Conservation (phyloP, 2,329 filamentous ascomycete species). For the Myriangium duriaei region DNA sequence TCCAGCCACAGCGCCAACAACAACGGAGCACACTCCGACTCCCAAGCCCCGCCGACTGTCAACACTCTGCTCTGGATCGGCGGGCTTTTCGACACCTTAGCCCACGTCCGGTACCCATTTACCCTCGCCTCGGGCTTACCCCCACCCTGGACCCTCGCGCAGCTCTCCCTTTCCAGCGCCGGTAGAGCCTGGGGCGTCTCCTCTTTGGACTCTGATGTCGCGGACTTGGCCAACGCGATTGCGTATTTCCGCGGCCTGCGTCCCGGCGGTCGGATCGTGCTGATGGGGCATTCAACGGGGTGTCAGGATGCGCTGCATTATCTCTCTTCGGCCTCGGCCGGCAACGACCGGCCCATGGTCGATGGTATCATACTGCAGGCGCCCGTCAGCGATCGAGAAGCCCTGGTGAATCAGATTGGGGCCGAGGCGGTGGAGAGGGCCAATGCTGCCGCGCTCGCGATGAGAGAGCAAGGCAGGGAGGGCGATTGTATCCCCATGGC, state of each 20-base stretch:
- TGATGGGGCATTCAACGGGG: slow-evolving; percentile 59
- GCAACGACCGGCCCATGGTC: slow-evolving; percentile 38
- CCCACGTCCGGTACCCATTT: slow-evolving; percentile 48
- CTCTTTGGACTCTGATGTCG: slow-evolving; percentile 41
- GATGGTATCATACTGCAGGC: slow-evolving; percentile 72
- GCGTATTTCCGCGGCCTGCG: slow-evolving; percentile 33
- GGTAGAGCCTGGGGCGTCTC: slow-evolving; percentile 43
- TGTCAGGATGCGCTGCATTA: slow-evolving; percentile 60
- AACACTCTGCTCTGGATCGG: slow-evolving; percentile 51
- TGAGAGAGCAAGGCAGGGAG: slow-evolving; percentile 43
- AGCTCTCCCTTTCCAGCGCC: slow-evolving; percentile 39
- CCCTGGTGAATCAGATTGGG: slow-evolving; percentile 35
- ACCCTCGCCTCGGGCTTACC: slow-evolving; percentile 37
- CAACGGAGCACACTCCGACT: no score
- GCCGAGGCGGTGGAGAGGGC: slow-evolving; percentile 30
- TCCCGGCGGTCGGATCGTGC: slow-evolving; percentile 42
- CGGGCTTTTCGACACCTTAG: slow-evolving; percentile 57
- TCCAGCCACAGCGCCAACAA: no score
- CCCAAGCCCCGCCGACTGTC: slow-evolving; percentile 9
- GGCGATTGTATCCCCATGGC: slow-evolving; percentile 42
- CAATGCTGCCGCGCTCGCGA: slow-evolving; percentile 35
- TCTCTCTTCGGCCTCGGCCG: slow-evolving; percentile 28
- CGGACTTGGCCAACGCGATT: slow-evolving; percentile 41
- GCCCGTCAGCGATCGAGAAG: slow-evolving; percentile 65
- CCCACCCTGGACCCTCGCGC: slow-evolving; percentile 32